Evolutionary conservation across 2,329 filamentous ascomycete genomes (phyloP).

Genomic region (Aspergillus pseudoterreus): DNA sequence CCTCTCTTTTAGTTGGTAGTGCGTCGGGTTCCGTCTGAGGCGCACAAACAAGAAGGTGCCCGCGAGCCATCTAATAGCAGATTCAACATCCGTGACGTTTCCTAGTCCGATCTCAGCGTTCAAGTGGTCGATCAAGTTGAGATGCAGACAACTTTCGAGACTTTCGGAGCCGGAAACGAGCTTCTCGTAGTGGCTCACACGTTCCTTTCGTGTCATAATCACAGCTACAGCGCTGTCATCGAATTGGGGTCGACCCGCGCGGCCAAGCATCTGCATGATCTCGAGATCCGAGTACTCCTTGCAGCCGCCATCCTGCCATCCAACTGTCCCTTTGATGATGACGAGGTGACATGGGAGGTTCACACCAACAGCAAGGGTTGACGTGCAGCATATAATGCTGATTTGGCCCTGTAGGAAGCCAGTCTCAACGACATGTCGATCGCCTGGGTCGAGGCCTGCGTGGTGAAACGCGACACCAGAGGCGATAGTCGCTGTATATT

Average conservation of each 20-base stretch:
- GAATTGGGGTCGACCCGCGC: slow-evolving; percentile 79
- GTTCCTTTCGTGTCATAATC: slow-evolving; percentile 70
- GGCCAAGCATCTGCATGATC: slow-evolving; percentile 86
- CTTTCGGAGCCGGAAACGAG: slow-evolving; percentile 70
- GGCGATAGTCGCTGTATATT: slow-evolving; percentile 39
- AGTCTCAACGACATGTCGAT: slow-evolving; percentile 64
- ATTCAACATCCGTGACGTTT: slow-evolving; percentile 61
- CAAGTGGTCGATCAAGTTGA: slow-evolving; percentile 75
- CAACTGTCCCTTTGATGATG: slow-evolving; percentile 74
- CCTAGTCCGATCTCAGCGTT: slow-evolving; percentile 80
- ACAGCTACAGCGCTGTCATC: slow-evolving; percentile 72
- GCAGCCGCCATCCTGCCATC: slow-evolving; percentile 57
- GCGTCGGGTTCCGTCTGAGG: slow-evolving; percentile 63
- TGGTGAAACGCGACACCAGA: slow-evolving; percentile 78
- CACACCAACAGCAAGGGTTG: slow-evolving; percentile 76
- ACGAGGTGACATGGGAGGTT: slow-evolving; percentile 82
- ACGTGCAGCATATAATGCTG: slow-evolving; percentile 80
- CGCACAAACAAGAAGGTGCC: slow-evolving; percentile 77
- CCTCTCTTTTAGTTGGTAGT: slow-evolving; percentile 64
- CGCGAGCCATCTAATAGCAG: slow-evolving; percentile 69
- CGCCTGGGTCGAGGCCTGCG: slow-evolving; percentile 64
- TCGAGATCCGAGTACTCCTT: slow-evolving; percentile 78
- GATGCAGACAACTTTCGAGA: slow-evolving; percentile 74
- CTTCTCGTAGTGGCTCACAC: slow-evolving; percentile 63
- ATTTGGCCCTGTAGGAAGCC: slow-evolving; percentile 69